These are phyloP conservation scores for Citrus hindsii DNA, from an alignment of 345 rosid genomes.

Conservation along the genomic window DNA sequence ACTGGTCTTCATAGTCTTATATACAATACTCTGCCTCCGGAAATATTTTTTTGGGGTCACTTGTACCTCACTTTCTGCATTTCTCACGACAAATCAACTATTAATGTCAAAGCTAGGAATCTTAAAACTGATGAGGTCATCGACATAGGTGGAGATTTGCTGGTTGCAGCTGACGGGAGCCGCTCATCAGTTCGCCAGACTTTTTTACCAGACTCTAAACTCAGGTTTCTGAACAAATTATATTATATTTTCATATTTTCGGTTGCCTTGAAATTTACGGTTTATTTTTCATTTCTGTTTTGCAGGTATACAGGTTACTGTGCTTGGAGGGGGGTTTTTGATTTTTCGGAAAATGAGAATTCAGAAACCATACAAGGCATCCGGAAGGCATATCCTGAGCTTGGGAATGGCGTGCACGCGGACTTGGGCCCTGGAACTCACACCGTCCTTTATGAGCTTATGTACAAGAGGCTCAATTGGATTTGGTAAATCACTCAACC, in stretches of 20 bases:
- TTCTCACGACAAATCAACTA: slow-evolving; percentile 39
- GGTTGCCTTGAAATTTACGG: no score
- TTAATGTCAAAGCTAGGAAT: slow-evolving; percentile 44
- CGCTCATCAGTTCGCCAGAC: slow-evolving; percentile 56
- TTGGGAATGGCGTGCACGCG: slow-evolving; percentile 64
- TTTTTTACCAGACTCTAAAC: slow-evolving; percentile 51
- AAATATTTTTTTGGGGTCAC: slow-evolving; percentile 67
- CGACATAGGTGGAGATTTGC: slow-evolving; percentile 57
- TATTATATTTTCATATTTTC: no score
- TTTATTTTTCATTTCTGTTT: background rate
- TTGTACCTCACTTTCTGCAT: slow-evolving; percentile 42
- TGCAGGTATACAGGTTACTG: slow-evolving; percentile 67
- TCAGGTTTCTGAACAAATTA: slow-evolving; percentile 40
- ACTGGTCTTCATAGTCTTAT: slow-evolving; percentile 61
- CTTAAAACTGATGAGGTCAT: slow-evolving; percentile 37
- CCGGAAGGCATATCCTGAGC: slow-evolving; percentile 47
- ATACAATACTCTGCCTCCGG: slow-evolving; percentile 34
- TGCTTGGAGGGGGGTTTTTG: slow-evolving; percentile 76
- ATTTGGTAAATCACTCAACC: slow-evolving; percentile 65
- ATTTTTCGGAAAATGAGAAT: slow-evolving; percentile 47
- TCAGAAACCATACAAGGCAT: slow-evolving; percentile 42
- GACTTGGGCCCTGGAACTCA: slow-evolving; percentile 44
- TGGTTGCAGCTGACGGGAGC: slow-evolving; percentile 77
- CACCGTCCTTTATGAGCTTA: slow-evolving; percentile 50
- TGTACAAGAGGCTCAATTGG: slow-evolving; percentile 57